These are phyloP conservation scores for Hortiboletus campestris DNA, from an alignment of 768 basidiomycete genomes.

Conservation along the genomic window DNA sequence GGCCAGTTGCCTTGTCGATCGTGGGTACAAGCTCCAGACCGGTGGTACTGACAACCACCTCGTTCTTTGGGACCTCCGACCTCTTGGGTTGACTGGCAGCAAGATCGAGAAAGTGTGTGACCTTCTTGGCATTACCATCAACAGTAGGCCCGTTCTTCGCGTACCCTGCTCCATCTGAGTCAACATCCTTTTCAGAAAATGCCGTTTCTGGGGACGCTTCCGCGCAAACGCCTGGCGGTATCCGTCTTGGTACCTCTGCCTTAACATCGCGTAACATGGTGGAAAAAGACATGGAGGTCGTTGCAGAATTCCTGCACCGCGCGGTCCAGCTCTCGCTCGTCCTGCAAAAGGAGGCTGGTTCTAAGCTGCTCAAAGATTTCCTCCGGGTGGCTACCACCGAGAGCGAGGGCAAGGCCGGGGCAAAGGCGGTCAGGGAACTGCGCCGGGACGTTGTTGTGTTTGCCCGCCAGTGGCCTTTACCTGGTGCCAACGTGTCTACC, in stretches of 20 bases:
- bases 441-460: conserved; percentile 79
- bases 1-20: conserved; percentile 62
- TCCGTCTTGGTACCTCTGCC: conserved; percentile 93
- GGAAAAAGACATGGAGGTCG: conserved; percentile 81
- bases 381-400: conserved; percentile 72
- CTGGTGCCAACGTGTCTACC: conserved; percentile 65
- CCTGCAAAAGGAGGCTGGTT: conserved; percentile 93
- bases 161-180: neutral
- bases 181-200: conserved; percentile 58
- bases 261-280: conserved; percentile 93
- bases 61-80: conserved; percentile 96
- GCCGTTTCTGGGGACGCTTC: conserved; percentile 96
- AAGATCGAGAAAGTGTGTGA: conserved; percentile 99
- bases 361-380: conserved; percentile 95
- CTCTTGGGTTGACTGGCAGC: conserved; percentile 93
- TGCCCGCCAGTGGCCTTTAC: conserved; percentile 87
- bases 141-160: conserved; percentile 55
- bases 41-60: conserved; percentile 97
- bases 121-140: conserved; percentile 93
- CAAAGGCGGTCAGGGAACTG: conserved; percentile 67
- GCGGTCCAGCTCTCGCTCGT: conserved; percentile 86
- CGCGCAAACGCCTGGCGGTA: conserved; percentile 94
- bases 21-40: conserved; percentile 96
- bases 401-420: conserved; percentile 69
- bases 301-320: conserved; percentile 91